These are phyloP conservation scores for Danielia oregonensis DNA, from an alignment of 805 yeast genomes.

Conservation along the genomic window DNA sequence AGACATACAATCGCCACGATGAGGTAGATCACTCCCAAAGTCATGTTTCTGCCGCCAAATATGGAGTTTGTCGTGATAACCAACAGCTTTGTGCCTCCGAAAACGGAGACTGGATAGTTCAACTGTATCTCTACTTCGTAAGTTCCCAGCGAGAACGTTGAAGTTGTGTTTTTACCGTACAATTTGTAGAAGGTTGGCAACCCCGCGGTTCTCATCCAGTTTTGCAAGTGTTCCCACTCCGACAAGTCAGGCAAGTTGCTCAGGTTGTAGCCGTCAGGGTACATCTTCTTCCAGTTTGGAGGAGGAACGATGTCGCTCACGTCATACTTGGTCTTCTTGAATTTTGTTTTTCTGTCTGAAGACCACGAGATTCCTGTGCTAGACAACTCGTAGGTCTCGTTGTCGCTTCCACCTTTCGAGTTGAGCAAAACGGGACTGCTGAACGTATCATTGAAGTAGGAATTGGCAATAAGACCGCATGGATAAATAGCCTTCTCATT, in stretches of 20 bases:
- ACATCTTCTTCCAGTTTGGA: constrained; percentile 78
- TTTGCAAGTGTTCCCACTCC: constrained; percentile 79
- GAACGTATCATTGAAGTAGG: constrained; percentile 86
- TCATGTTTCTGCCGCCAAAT: constrained; percentile 84
- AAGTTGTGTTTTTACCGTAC: constrained; percentile 67
- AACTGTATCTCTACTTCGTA: constrained; percentile 65
- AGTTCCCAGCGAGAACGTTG: constrained; percentile 56
- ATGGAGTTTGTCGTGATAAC: constrained; percentile 78
- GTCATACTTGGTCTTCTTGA: constrained; percentile 67
- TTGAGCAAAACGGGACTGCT: constrained; percentile 47
- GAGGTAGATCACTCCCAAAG: constrained; percentile 79
- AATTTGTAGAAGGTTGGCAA: constrained; percentile 84
- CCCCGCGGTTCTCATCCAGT: constrained; percentile 98
- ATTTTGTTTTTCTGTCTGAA: constrained; percentile 63
- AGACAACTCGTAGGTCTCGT: constrained; percentile 43
- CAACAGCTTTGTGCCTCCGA: constrained; percentile 85
- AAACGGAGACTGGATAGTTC: constrained; percentile 77
- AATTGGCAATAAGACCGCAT: constrained; percentile 93
- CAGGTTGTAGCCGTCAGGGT: constrained; percentile 86
- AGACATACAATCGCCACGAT: constrained; percentile 78
- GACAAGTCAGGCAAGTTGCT: constrained; percentile 75
- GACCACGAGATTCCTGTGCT: constrained; percentile 79
- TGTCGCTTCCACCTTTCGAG: constrained; percentile 38
- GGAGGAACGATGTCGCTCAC: constrained; percentile 83
- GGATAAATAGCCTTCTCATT: constrained; percentile 62